A percentile compares a stretch with the other conserved stretches of the same genome.
Conservation (phyloP, 2,329 filamentous ascomycete species). For the Pseudogymnoascus sp. region DNA sequence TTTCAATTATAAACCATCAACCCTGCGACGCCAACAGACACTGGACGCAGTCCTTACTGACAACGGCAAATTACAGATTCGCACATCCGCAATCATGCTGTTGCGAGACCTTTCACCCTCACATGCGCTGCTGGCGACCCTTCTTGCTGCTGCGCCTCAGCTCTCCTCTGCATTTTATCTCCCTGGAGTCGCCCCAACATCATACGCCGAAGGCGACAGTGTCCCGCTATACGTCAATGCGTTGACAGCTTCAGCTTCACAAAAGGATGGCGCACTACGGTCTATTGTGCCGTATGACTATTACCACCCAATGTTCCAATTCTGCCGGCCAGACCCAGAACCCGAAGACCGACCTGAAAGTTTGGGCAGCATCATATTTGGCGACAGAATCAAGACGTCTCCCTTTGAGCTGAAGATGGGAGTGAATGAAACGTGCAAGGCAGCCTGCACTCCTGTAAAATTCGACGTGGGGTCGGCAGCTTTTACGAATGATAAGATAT, state of each 20-base stretch:
- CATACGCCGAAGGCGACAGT: constrained; percentile 70
- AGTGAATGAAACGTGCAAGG: constrained; percentile 79
- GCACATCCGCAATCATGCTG: constrained; percentile 21
- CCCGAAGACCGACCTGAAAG: constrained; percentile 79
- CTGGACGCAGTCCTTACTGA: background rate
- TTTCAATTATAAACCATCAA: background rate
- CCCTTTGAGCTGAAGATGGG: constrained; percentile 85
- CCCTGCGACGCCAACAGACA: background rate
- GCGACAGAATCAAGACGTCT: constrained; percentile 95
- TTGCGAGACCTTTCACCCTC: constrained; percentile 28
- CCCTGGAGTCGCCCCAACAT: constrained; percentile 87
- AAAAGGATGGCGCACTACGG: constrained; percentile 71
- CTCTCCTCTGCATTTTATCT: constrained; percentile 79
- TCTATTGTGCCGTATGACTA: constrained; percentile 97
- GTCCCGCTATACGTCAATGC: constrained; percentile 91
- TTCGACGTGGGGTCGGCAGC: constrained; percentile 59
- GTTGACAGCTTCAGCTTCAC: constrained; percentile 75
- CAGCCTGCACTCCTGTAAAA: constrained; percentile 62
- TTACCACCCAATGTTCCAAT: constrained; percentile 80
- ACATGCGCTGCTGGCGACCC: constrained; percentile 42
- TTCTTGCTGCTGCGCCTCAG: constrained; percentile 42
- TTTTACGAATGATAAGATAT: constrained; percentile 78
- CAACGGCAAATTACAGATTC: background rate
- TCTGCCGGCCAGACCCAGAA: constrained; percentile 73
- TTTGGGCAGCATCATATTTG: constrained; percentile 91